Evolutionary conservation across 495 filamentous ascomycete genomes (phyloP).

Genomic region (Podospora pseudoanserina): DNA sequence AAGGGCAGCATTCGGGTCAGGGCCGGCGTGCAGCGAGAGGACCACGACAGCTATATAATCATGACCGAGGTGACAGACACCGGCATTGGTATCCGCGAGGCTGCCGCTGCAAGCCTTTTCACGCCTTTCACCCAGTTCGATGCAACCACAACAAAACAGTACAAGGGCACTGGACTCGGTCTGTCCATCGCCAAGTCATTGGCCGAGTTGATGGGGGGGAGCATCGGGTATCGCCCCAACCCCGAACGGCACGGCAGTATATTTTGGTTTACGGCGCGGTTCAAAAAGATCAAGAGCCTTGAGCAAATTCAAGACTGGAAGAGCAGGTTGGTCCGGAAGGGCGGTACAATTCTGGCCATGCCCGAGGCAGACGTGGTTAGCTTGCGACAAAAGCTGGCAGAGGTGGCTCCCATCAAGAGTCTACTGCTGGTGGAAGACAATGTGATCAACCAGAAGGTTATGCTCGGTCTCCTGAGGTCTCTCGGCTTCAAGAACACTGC

Average conservation of each 20-base stretch:
- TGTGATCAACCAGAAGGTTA: slow-evolving; percentile 60
- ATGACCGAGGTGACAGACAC: slow-evolving; percentile 68
- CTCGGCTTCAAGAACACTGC: slow-evolving; percentile 54
- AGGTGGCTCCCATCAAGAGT: slow-evolving; percentile 37
- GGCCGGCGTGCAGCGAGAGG: slow-evolving; percentile 33
- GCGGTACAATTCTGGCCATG: slow-evolving; percentile 8
- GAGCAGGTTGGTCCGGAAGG: slow-evolving; percentile 6
- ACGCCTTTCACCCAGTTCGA: slow-evolving; percentile 82
- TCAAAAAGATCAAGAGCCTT: slow-evolving; percentile 43
- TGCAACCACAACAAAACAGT: slow-evolving; percentile 68
- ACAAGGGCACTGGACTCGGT: slow-evolving; percentile 75
- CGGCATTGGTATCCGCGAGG: slow-evolving; percentile 66
- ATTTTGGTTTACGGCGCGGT: slow-evolving; percentile 57
- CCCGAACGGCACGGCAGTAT: slow-evolving; percentile 50
- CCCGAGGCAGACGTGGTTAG: slow-evolving; percentile 20
- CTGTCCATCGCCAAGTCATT: slow-evolving; percentile 75
- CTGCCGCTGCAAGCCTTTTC: slow-evolving; percentile 63
- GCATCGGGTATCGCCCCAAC: slow-evolving; percentile 56
- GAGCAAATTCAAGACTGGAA: slow-evolving; percentile 32
- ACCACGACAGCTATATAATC: slow-evolving; percentile 43
- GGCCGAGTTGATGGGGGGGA: slow-evolving; percentile 66
- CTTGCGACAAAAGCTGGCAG: slow-evolving; percentile 21
- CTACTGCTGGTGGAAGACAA: slow-evolving; percentile 60
- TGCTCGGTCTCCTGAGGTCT: slow-evolving; percentile 54
- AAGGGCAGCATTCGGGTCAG: slow-evolving; percentile 39